Percentiles rank a stretch among this genome's conserved stretches.
phyloP scores from a whole-genome alignment of 345 rosid species.

The Eutrema yunnanense region DNA sequence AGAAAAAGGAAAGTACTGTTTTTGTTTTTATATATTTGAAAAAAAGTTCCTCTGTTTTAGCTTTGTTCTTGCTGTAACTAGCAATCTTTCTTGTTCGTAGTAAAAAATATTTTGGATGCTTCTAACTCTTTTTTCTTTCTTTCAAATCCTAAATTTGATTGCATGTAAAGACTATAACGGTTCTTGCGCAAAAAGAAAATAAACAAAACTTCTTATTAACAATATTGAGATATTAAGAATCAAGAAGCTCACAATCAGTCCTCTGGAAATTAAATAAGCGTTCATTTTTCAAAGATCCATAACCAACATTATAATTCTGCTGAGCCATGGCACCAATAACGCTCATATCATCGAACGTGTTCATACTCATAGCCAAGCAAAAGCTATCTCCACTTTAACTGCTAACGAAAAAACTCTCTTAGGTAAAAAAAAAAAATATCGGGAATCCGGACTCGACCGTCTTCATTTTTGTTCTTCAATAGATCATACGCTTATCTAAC shows the following conservation, averaged over 20 bases:
- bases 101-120: not conserved
- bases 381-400: slow-evolving; percentile 29
- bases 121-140: not conserved
- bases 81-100: not conserved
- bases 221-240: not conserved
- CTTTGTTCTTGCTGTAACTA: not conserved
- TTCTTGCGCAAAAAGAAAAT: not conserved
- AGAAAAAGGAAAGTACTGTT: no score
- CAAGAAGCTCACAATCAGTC: slow-evolving; percentile 19
- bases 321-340: slow-evolving; percentile 35
- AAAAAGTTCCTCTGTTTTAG: not conserved
- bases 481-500: no score
- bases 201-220: not conserved
- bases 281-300: slow-evolving; percentile 21
- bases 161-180: not conserved
- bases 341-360: slow-evolving; percentile 26
- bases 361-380: slow-evolving; percentile 41
- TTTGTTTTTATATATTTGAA: no score
- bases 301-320: slow-evolving; percentile 26
- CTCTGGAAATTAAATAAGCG: slow-evolving; percentile 17
- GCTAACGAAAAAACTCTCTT: slow-evolving; percentile 39
- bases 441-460: no score
- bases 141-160: not conserved
- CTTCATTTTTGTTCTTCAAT: no score
- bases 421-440: no score